A percentile compares a stretch with the other conserved stretches of the same genome.
Evolutionary conservation across 208 protist genomes (phyloP).

Genomic region (Trypanosoma cruzi): DNA sequence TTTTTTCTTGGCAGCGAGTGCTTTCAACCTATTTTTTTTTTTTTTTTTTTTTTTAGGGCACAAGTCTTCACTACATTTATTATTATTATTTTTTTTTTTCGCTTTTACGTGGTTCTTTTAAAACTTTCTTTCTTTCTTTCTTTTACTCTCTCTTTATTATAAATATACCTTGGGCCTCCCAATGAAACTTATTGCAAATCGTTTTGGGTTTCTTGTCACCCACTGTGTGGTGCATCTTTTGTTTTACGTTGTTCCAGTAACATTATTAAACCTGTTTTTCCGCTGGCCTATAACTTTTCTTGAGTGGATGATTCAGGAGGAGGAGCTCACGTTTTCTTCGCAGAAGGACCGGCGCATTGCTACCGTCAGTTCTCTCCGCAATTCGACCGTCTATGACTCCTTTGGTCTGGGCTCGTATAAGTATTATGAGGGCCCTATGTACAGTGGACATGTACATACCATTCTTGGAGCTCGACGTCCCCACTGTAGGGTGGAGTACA

Average conservation of each 20-base stretch:
- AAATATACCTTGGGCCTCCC: background rate
- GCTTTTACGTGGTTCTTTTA: background rate
- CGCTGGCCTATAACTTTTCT: slow-evolving; percentile 28
- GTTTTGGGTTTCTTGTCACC: slow-evolving; percentile 18
- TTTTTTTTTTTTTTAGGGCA: background rate
- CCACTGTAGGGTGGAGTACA: slow-evolving; percentile 16
- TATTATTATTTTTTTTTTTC: background rate
- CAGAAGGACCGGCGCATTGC: slow-evolving; percentile 20
- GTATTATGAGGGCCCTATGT: slow-evolving; percentile 53
- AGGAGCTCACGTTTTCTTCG: slow-evolving; percentile 20
- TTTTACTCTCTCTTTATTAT: background rate
- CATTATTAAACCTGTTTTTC: slow-evolving; percentile 30
- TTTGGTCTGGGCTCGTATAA: slow-evolving; percentile 44
- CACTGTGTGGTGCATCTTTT: slow-evolving; percentile 31
- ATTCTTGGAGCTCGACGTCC: slow-evolving; percentile 49
- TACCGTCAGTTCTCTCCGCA: background rate
- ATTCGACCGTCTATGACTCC: background rate
- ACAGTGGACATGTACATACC: slow-evolving; percentile 61
- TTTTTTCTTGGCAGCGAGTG: too few species aligned
- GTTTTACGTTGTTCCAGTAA: slow-evolving; percentile 34
- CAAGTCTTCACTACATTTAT: background rate
- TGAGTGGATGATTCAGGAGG: slow-evolving; percentile 20
- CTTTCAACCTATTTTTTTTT: background rate
- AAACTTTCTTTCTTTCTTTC: background rate
- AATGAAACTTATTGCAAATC: background rate